Evolutionary conservation across 2,329 filamentous ascomycete genomes (phyloP), one percentile per base, ranked within the genome.

Genomic region (Fusarium ramigenum): DNA sequence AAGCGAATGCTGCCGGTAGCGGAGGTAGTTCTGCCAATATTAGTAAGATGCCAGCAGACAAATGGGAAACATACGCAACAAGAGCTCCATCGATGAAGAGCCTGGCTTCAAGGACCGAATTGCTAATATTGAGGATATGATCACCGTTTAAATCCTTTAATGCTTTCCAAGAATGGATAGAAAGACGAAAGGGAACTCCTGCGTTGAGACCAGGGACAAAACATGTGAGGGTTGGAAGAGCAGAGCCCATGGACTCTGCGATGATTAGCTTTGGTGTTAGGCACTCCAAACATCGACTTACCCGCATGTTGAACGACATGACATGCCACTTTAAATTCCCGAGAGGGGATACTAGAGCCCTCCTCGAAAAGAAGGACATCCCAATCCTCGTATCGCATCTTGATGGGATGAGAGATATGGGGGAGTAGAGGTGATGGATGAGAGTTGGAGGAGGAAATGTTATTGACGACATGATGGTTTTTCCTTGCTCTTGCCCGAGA

Each of bases 321-420:
- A 80, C 93, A 97, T 69, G 89, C 87, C 12, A 93, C 93, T 78
- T 91, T 92, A 86, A 96, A 97, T 82, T 97, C 94, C 81, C 93
- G 93, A 62, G 95, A 82, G 2, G 94, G 94, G 18, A 92, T 80
- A 76, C 90, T 91, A 75, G 87, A 90, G 69, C 88, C 87, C 69
- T 81, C 82, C 0, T 93, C 92, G 80, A 97, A 97, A 69, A 97
- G 85, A 47, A 97, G 89, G 62, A 96, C 88, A 78, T 97, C 94
- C 94, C 94, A 97, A 78, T 94, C 91, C 76, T 94, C 89, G 86
- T 93, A 97, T 66, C 94, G 91, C 94, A 97, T 97, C 23, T 57
- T 73, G 76, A 19, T 46, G 44, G 25, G 34, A 47, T 86, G 81
- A 60, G 65, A 61, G 66, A 75, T 64, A 34, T 11, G 42, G 19